A percentile compares a stretch with the other conserved stretches of the same genome.
phyloP scores from a whole-genome alignment of 768 basidiomycete species.

The Albatrellus ellisii region DNA sequence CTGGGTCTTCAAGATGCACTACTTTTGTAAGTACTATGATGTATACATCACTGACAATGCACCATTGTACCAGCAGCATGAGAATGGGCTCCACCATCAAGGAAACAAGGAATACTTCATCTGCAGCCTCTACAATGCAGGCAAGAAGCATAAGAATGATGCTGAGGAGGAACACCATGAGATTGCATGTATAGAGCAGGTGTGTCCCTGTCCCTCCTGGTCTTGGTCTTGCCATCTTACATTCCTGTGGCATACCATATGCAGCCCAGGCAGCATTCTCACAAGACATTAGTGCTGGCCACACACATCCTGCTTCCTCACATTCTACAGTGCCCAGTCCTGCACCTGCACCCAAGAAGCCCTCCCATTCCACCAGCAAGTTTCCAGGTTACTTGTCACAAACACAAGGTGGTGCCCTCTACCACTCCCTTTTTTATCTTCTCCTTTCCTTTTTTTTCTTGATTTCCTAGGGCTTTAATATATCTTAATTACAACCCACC shows the following conservation, averaged over 20 bases:
- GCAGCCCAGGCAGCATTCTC: slow-evolving; percentile 74
- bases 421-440: too few species aligned
- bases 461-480: too few species aligned
- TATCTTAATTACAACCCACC: too few species aligned
- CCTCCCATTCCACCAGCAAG: slow-evolving; percentile 43
- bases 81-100: slow-evolving; percentile 86
- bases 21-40: slow-evolving; percentile 95
- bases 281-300: slow-evolving; percentile 61
- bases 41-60: slow-evolving; percentile 95
- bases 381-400: slow-evolving; percentile 81
- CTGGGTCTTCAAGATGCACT: slow-evolving; percentile 88
- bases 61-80: slow-evolving; percentile 83
- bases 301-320: slow-evolving; percentile 24
- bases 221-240: not conserved
- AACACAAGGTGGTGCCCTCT: too few species aligned
- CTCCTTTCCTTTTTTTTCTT: too few species aligned
- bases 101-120: slow-evolving; percentile 91
- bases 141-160: slow-evolving; percentile 80
- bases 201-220: slow-evolving; percentile 18
- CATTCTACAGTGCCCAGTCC: slow-evolving; percentile 11
- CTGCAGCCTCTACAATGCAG: slow-evolving; percentile 83
- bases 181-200: slow-evolving; percentile 78
- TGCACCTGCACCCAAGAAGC: slow-evolving; percentile 22
- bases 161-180: slow-evolving; percentile 77
- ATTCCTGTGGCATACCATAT: slow-evolving; percentile 15